Conservation (phyloP, 73 alveolate species). For the Uronychia binucleata region DNA sequence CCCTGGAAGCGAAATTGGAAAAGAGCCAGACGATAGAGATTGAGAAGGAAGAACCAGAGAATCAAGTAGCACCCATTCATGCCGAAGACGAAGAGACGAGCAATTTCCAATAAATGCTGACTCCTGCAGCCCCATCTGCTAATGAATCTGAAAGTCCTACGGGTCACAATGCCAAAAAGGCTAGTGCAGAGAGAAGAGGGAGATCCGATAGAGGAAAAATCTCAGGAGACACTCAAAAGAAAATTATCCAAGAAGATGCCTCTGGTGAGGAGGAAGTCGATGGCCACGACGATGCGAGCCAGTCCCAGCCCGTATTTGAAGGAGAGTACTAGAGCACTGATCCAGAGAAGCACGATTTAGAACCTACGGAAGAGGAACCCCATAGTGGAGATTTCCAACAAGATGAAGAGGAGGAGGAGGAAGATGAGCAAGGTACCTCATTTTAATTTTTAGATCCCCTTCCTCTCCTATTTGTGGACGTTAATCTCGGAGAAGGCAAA, state of each 20-base stretch:
- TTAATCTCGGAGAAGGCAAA: slow-evolving; percentile 60
- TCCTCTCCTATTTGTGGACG: slow-evolving; percentile 63
- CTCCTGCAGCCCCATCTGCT: background rate
- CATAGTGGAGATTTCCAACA: background rate
- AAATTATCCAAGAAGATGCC: background rate
- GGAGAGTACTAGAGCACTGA: too few relatives aligned
- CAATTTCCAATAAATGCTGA: background rate
- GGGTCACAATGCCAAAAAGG: background rate
- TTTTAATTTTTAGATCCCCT: too few relatives aligned
- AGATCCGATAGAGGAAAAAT: background rate
- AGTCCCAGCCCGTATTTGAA: too few relatives aligned
- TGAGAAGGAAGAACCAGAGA: too few relatives aligned
- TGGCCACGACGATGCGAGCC: background rate
- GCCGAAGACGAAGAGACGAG: background rate
- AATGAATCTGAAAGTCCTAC: background rate
- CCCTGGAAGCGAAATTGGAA: too few relatives aligned
- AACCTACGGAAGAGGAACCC: background rate
- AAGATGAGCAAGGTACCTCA: background rate
- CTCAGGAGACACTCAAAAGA: too few relatives aligned
- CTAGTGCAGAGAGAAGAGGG: background rate
- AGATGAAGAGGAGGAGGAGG: background rate
- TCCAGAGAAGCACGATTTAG: too few relatives aligned
- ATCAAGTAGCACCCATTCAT: too few relatives aligned
- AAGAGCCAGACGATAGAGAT: too few relatives aligned
- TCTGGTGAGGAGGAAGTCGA: background rate